These are phyloP conservation scores for Alternaria triticina DNA, from an alignment of 2,329 filamentous ascomycete species.

Conservation along the genomic window DNA sequence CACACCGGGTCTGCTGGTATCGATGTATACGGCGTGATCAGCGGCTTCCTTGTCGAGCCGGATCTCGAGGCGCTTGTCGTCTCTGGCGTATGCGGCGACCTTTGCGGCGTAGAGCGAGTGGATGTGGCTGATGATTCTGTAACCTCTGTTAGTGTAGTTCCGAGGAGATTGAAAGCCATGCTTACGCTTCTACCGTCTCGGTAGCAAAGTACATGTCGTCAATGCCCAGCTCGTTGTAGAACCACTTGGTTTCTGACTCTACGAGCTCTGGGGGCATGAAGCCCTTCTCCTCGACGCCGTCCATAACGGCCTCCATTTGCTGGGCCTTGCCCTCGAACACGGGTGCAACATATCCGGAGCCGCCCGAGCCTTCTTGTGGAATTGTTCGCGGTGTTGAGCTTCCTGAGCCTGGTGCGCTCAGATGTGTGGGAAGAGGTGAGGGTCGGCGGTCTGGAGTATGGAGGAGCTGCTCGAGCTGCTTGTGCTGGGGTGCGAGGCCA, in stretches of 20 bases:
- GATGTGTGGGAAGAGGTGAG: slow-evolving; percentile 86
- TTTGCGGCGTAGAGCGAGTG: slow-evolving; percentile 97
- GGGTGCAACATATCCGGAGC: slow-evolving; percentile 88
- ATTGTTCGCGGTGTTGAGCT: slow-evolving; percentile 70
- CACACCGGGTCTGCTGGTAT: slow-evolving; percentile 89
- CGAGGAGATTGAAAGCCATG: not conserved
- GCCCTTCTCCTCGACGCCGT: slow-evolving; percentile 75
- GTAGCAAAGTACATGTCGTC: slow-evolving; percentile 98
- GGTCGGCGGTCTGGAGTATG: slow-evolving; percentile 68
- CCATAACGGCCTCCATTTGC: slow-evolving; percentile 88
- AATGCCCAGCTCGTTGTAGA: slow-evolving; percentile 96
- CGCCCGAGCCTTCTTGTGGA: slow-evolving; percentile 79
- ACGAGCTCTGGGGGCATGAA: slow-evolving; percentile 88
- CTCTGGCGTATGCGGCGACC: slow-evolving; percentile 88
- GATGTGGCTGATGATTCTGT: slow-evolving; percentile 83
- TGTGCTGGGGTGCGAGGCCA: slow-evolving; percentile 53
- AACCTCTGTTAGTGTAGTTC: slow-evolving; percentile 16
- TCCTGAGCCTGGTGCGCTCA: slow-evolving; percentile 69
- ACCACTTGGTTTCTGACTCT: slow-evolving; percentile 89
- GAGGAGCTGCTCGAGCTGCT: slow-evolving; percentile 63
- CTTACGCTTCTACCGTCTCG: slow-evolving; percentile 74
- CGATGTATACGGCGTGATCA: slow-evolving; percentile 98
- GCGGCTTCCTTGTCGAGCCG: slow-evolving; percentile 91
- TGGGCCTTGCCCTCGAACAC: slow-evolving; percentile 91
- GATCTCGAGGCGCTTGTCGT: slow-evolving; percentile 94